Conservation (phyloP, 2,329 filamentous ascomycete genomes). For the Tothia fuscella region DNA sequence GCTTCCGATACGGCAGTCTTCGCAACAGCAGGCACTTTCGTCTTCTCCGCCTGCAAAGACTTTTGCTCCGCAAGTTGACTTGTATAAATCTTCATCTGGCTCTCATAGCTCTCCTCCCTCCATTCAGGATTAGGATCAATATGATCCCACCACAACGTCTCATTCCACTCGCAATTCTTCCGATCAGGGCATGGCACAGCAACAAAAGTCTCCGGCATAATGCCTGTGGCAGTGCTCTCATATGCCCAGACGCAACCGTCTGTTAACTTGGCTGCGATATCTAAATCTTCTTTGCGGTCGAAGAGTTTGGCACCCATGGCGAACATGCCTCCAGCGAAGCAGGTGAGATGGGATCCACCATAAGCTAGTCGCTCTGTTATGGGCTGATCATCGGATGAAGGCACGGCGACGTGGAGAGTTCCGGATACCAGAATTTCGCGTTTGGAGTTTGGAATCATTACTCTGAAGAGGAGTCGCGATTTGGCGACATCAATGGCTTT, state of each 20-base stretch:
- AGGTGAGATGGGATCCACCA: constrained; percentile 50
- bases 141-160: constrained; percentile 30
- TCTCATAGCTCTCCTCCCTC: constrained; percentile 21
- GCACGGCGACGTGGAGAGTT: constrained; percentile 25
- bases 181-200: constrained; percentile 34
- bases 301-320: constrained; percentile 55
- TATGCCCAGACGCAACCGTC: constrained; percentile 55
- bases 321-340: constrained; percentile 61
- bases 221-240: constrained; percentile 41
- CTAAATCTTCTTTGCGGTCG: constrained; percentile 39
- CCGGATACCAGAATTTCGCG: constrained; percentile 38
- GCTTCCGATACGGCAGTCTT: neutral
- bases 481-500: constrained; percentile 36
- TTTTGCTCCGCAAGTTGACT: constrained; percentile 17
- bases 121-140: constrained; percentile 25
- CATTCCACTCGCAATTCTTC: constrained; percentile 32
- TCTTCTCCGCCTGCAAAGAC: constrained; percentile 14
- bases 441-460: constrained; percentile 31
- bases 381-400: constrained; percentile 17
- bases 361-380: constrained; percentile 19
- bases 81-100: constrained; percentile 21
- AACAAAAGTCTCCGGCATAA: constrained; percentile 49
- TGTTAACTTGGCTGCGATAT: constrained; percentile 45
- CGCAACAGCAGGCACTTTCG: neutral
- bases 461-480: constrained; percentile 32